Evolutionary conservation across 805 yeast genomes (phyloP).

Genomic region (Candida vartiovaarae): DNA sequence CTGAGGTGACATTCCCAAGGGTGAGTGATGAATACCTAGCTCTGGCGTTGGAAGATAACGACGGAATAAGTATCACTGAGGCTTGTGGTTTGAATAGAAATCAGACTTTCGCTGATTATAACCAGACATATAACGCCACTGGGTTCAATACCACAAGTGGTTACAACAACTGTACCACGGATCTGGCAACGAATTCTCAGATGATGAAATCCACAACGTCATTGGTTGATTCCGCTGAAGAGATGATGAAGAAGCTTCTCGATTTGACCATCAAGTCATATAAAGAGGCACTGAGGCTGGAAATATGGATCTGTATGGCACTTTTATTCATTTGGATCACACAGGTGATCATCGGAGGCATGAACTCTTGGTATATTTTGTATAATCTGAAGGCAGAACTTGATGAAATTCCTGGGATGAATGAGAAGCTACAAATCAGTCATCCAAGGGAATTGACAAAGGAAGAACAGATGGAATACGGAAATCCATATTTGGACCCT

Average conservation of each 20-base stretch:
- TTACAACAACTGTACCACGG: not conserved
- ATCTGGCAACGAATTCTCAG: not conserved
- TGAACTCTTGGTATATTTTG: slow-evolving; percentile 3
- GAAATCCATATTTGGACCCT: slow-evolving; percentile 16
- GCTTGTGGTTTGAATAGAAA: not conserved
- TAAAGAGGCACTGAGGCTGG: slow-evolving; percentile 32
- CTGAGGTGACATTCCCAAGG: slow-evolving; percentile 52
- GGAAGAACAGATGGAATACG: slow-evolving; percentile 12
- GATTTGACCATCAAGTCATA: slow-evolving; percentile 27
- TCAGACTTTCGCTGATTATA: not conserved
- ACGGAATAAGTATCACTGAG: not conserved
- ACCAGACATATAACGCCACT: not conserved
- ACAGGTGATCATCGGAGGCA: slow-evolving; percentile 35
- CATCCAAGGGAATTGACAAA: slow-evolving; percentile 15
- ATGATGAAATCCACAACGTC: slow-evolving; percentile 4
- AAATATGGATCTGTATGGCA: slow-evolving; percentile 38
- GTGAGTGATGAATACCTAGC: slow-evolving; percentile 30
- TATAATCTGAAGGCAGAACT: no score
- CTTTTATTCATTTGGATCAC: slow-evolving; percentile 43
- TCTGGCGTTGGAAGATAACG: slow-evolving; percentile 9
- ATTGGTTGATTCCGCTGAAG: slow-evolving; percentile 17
- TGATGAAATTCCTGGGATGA: no score
- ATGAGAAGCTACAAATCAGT: slow-evolving; percentile 9
- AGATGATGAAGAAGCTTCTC: slow-evolving; percentile 21
- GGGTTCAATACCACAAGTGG: not conserved